Evolutionary conservation across 2,329 filamentous ascomycete genomes (phyloP).

Genomic region (Sclerotinia subarctica): DNA sequence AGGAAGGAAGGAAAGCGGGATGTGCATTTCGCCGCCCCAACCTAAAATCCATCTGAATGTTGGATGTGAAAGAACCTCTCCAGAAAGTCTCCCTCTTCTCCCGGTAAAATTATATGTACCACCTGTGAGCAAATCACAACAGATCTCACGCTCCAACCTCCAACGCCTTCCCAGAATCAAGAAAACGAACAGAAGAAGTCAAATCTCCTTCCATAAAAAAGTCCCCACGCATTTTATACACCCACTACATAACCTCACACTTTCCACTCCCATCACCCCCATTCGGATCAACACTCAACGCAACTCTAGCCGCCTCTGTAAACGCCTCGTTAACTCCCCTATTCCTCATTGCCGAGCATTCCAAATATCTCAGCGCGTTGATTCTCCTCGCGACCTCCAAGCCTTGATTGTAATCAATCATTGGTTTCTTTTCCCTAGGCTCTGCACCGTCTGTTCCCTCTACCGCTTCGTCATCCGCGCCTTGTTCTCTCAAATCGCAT

Average conservation of each 20-base stretch:
- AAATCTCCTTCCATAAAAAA: not conserved
- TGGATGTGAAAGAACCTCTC: not conserved
- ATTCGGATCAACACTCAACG: conserved; percentile 68
- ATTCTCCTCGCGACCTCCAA: conserved; percentile 89
- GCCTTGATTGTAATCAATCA: conserved; percentile 88
- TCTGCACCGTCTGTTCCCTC: conserved; percentile 42
- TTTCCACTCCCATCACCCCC: conserved; percentile 55
- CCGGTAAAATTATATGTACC: conserved; percentile 4
- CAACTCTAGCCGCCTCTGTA: conserved; percentile 93
- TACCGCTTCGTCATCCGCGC: conserved; percentile 58
- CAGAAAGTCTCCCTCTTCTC: not conserved
- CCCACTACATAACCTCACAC: conserved; percentile 55
- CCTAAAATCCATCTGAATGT: not conserved
- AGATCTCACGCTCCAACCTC: not conserved
- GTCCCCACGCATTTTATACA: not conserved
- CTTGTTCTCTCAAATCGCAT: conserved; percentile 84
- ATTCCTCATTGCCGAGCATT: conserved; percentile 98
- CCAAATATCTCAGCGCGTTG: conserved; percentile 88
- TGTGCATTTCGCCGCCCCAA: not conserved
- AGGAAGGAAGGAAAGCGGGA: not conserved
- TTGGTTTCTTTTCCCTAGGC: conserved; percentile 59
- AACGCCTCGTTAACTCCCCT: conserved; percentile 98
- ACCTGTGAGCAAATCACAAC: not conserved
- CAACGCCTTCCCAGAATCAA: conserved; percentile 3
- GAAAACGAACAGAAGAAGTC: not conserved